Conservation (phyloP, 2,329 filamentous ascomycete species). For the Cylindrodendrum hubeiense region DNA sequence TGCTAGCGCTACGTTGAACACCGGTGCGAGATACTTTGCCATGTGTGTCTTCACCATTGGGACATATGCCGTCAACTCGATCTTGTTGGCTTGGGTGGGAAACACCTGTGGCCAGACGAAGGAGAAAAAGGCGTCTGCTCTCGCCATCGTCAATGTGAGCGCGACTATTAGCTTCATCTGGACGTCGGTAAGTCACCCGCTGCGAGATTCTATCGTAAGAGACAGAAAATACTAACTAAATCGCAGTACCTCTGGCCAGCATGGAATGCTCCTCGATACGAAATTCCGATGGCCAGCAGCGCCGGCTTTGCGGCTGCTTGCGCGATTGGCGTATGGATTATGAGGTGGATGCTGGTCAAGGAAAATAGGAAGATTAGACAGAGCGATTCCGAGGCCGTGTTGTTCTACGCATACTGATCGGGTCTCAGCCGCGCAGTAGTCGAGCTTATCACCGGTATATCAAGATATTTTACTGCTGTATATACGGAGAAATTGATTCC, state of each 20-base stretch:
- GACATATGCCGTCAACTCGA: conserved; percentile 56
- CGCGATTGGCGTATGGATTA: conserved; percentile 44
- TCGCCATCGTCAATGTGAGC: conserved; percentile 47
- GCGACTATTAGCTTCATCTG: conserved; percentile 37
- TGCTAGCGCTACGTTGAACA: conserved; percentile 43
- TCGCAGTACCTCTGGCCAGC: conserved; percentile 35
- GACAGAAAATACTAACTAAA: conserved; percentile 3
- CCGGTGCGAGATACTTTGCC: conserved; percentile 40
- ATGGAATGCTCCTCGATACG: conserved; percentile 38
- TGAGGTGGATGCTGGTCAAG: conserved; percentile 43
- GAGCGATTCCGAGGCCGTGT: conserved; percentile 36
- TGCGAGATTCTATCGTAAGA: accelerated
- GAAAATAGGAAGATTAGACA: conserved; percentile 45
- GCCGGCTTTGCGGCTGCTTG: conserved; percentile 48
- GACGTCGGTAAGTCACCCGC: conserved; percentile 28
- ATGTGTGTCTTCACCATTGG: conserved; percentile 47
- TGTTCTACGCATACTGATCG: conserved; percentile 40
- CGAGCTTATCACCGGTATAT: neutral
- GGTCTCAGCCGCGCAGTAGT: neutral
- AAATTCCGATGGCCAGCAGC: conserved; percentile 35
- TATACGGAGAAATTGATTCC: neutral
- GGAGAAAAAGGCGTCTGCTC: conserved; percentile 60
- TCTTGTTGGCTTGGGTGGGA: conserved; percentile 58
- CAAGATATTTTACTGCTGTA: neutral
- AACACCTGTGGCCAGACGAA: conserved; percentile 58